These are phyloP conservation scores for Macrophomina phaseolina DNA, from an alignment of 2,329 filamentous ascomycete species.

Conservation along the genomic window DNA sequence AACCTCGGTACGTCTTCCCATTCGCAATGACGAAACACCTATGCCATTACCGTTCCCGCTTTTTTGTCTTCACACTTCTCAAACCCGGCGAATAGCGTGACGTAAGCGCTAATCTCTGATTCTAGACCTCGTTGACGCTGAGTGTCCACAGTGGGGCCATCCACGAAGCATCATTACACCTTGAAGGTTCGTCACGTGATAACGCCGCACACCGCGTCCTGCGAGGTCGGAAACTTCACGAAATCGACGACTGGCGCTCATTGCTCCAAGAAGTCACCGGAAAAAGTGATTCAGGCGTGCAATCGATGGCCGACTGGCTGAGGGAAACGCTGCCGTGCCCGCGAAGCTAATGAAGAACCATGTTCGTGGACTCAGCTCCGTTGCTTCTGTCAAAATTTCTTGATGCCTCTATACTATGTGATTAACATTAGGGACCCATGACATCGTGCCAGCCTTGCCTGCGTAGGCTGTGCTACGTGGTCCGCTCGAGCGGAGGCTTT, in stretches of 20 bases:
- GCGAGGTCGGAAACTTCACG: constrained; percentile 54
- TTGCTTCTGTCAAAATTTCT: neutral
- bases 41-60: neutral
- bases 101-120: neutral
- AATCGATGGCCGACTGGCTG: constrained; percentile 31
- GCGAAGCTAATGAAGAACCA: constrained; percentile 6
- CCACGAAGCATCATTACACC: constrained; percentile 1
- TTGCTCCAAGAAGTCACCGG: constrained; percentile 12
- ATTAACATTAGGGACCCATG: constrained; percentile 8
- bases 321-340: constrained; percentile 32
- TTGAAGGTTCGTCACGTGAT: neutral
- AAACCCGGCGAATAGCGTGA: constrained; percentile 1
- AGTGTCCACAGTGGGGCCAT: constrained; percentile 14
- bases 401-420: neutral
- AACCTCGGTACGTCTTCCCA: constrained; percentile 48
- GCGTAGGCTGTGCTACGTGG: constrained; percentile 3
- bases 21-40: neutral
- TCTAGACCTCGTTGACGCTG: constrained; percentile 12
- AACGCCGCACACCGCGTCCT: neutral
- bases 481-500: neutral
- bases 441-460: neutral
- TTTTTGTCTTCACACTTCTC: constrained; percentile 11
- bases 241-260: constrained; percentile 51
- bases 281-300: neutral
- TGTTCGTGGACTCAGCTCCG: neutral